Evolutionary conservation across 306 rosid species (phyloP), one percentile per base, ranked within the genome.

Genomic region (Hippophae tibetana): DNA sequence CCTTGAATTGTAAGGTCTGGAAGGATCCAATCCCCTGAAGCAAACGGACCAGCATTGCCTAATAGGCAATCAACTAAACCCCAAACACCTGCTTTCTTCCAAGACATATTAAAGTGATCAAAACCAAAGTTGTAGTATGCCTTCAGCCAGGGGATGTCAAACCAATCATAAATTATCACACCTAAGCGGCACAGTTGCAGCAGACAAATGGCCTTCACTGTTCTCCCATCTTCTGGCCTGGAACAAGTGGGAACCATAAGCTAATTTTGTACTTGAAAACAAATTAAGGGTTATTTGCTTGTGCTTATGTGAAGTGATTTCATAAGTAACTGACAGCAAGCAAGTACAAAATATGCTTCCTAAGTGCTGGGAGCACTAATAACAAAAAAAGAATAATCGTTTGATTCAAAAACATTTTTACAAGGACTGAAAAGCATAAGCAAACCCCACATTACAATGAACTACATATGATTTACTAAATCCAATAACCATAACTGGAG

Each of bases 1-100:
- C 99, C 99, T 76, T 93, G 99, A 62, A 93, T 86, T 45, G 99
- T 86, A 44, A 93, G 97, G 81, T 93, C 97, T 0, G 99, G 97
- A 26, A 93, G 95, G 82, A 93, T 83, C 99, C 99, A 93, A 64
- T 93, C 99, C 3, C 83, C 90, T 8, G 97, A 80, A 48, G 99
- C 82, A 64, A 88, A 88, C 2, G 99, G 97, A 54, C 99, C 97
- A 0, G 89, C 54, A 74, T 84, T 76, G 31, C 99, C 99, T 65
- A 84, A 58, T 47, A 88, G 82, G 69, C 82, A 84, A 57, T 93
- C 83, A 56, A 80, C 63, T 61, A 93, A 90, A 57, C 95, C 99
- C 87, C 84, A 66, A 43, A 93, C 10, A 4, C 99, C 99, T 43
- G 77, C 69, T 71, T 79, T 88, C 70, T 61, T 84, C 97, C 99